These are phyloP conservation scores for Bigelowiella natans DNA, from an alignment of 78 protist genomes.

Conservation along the genomic window DNA sequence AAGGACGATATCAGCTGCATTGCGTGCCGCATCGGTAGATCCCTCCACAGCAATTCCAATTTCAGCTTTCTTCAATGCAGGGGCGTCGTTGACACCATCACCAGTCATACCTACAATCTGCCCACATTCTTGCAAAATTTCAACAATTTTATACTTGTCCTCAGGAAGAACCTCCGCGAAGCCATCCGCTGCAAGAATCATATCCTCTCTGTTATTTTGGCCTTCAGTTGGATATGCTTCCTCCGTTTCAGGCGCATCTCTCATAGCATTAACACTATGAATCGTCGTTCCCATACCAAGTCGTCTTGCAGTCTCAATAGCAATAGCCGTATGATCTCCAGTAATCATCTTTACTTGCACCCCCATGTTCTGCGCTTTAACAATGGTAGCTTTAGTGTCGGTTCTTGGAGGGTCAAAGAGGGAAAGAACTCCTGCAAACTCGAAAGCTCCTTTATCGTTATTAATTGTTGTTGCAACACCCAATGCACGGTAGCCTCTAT, in stretches of 20 bases:
- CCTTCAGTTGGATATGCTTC: neutral
- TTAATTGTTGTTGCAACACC: neutral
- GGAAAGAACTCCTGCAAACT: neutral
- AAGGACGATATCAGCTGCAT: conserved; percentile 75
- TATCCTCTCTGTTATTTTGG: neutral
- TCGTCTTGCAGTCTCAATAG: neutral
- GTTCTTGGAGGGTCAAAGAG: neutral
- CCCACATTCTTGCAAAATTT: conserved; percentile 3
- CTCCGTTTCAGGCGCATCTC: neutral
- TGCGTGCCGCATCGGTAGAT: conserved; percentile 52
- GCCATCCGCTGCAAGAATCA: neutral
- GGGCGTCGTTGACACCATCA: conserved; percentile 96
- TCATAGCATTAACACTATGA: neutral
- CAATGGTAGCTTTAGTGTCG: neutral
- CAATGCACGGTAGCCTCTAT: neutral
- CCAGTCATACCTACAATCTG: conserved; percentile 81
- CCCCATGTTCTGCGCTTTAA: neutral
- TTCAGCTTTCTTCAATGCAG: conserved; percentile 88
- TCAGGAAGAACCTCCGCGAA: conserved; percentile 77
- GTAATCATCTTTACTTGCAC: neutral
- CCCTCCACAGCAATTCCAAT: conserved; percentile 90
- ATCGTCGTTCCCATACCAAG: neutral
- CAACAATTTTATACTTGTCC: conserved; percentile 77
- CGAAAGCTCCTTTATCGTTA: neutral
- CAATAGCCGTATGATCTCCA: neutral